Conservation (phyloP, 306 rosid genomes). For the Vigna reflexopilosa region DNA sequence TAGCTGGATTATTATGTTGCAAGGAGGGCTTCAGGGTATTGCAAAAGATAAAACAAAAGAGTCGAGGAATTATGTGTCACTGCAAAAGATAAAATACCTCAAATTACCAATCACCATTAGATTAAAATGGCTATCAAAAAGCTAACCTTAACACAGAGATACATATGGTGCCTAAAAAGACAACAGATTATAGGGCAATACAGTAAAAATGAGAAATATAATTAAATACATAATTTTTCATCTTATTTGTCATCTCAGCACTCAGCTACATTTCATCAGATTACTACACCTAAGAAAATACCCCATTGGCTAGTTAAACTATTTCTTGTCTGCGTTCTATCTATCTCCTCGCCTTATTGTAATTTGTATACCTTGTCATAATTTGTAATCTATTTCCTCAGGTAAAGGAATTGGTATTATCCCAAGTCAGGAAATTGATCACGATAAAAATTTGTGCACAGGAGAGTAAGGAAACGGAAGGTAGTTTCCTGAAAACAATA, state of each 20-base stretch:
- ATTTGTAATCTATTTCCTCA: not conserved
- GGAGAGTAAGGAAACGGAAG: not conserved
- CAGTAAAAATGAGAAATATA: not conserved
- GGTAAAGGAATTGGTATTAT: not conserved
- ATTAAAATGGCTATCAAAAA: conserved; percentile 13
- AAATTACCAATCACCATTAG: not conserved
- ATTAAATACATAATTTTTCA: conserved; percentile 1
- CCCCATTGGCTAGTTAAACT: not conserved
- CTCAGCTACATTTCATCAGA: conserved; percentile 8
- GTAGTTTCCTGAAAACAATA: not conserved
- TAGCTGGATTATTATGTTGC: conserved; percentile 6
- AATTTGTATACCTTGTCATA: not conserved
- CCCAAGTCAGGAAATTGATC: conserved; percentile 1
- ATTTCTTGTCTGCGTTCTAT: not conserved
- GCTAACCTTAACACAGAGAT: conserved; percentile 1
- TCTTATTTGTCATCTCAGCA: conserved; percentile 23
- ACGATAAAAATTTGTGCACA: not conserved
- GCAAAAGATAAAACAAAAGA: not conserved
- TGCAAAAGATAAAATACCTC: not conserved
- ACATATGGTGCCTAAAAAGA: not conserved
- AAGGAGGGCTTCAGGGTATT: not conserved
- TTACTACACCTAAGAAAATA: not conserved
- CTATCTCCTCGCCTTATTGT: not conserved
- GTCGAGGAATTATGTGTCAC: not conserved
- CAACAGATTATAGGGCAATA: not conserved